phyloP scores from a whole-genome alignment of 345 rosid species.

The Diplotaxis tenuifolia region DNA sequence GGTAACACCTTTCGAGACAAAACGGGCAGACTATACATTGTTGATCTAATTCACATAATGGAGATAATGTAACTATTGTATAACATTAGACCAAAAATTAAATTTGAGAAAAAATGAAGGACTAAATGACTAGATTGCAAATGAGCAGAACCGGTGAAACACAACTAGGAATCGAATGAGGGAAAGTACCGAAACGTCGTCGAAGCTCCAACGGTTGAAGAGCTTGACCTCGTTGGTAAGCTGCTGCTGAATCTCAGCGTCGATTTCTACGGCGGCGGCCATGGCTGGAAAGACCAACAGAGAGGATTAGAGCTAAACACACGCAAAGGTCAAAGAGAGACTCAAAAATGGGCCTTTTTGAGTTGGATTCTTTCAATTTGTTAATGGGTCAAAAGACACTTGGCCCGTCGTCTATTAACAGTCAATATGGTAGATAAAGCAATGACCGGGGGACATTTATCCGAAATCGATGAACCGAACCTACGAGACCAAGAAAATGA shows the following conservation, averaged over 20 bases:
- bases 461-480: too few species aligned
- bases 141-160: not conserved
- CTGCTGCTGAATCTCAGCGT: slow-evolving; percentile 37
- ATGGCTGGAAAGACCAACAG: slow-evolving; percentile 19
- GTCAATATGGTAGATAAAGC: not conserved
- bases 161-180: not conserved
- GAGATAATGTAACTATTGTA: not conserved
- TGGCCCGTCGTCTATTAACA: not conserved
- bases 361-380: not conserved
- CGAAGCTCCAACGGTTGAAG: slow-evolving; percentile 84
- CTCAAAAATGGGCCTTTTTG: slow-evolving; percentile 7
- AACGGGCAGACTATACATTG: not conserved
- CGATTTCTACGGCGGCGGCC: slow-evolving; percentile 35
- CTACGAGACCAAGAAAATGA: too few species aligned
- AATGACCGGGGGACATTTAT: too few species aligned
- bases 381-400: not conserved
- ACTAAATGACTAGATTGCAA: not conserved
- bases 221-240: slow-evolving; percentile 53
- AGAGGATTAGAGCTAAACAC: too few species aligned
- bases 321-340: too few species aligned
- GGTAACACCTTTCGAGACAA: not conserved
- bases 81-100: not conserved
- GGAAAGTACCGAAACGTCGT: slow-evolving; percentile 59
- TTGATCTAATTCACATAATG: not conserved
- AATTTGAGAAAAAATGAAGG: not conserved